Evolutionary conservation across 176 grass and related monocot genomes (phyloP), one percentile per base, ranked within the genome.

Genomic region (Panicum miliaceum): DNA sequence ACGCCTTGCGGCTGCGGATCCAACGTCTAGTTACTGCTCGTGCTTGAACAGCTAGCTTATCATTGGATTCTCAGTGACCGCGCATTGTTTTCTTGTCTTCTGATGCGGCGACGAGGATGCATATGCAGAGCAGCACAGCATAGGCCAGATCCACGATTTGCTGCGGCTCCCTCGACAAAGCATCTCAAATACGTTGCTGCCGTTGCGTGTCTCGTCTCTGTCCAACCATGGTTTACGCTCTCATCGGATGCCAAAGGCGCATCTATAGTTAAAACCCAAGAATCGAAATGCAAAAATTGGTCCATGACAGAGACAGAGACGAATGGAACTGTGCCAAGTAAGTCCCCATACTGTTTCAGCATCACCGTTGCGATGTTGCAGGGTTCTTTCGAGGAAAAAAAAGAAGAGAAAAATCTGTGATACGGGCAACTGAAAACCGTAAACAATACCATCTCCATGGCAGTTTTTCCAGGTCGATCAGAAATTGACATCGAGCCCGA

Each of bases 51-150:
- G 32, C 26, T 36, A 53, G 32, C 26, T 36, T 12, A 13, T 74
- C 88, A 56, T 86, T 71, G 83, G 83, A 86, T 90, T 25, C 64
- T 71, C 83, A 45, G 45, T 22, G 16, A 52, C 7, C 16, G 60
- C 16, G 60, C 34, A 52, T 61, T 76, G 36, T 65, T 79, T 71
- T 51, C 61, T 80, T 66, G 38, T 40, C 34, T 43, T 25, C 34
- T 40, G n/a, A 2, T 29, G 43, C 58, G 60, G 12, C 3, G 11
- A 68, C 66, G 16, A 75, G 27, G 51, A 71, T 52, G 70, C 23
- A 27, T 51, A 32, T 32, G 29, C 29, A 32, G 1, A 32, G 29
- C 29, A 32, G 42, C 12, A 54, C 19, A 18, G 38, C n/a, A 65
- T 79, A 80, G 41, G 5, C 42, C 51, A 79, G 68, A 85, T 78